These are phyloP conservation scores for Pseudonitzschia pungens DNA, from an alignment of 108 stramenopile genomes.

Conservation along the genomic window DNA sequence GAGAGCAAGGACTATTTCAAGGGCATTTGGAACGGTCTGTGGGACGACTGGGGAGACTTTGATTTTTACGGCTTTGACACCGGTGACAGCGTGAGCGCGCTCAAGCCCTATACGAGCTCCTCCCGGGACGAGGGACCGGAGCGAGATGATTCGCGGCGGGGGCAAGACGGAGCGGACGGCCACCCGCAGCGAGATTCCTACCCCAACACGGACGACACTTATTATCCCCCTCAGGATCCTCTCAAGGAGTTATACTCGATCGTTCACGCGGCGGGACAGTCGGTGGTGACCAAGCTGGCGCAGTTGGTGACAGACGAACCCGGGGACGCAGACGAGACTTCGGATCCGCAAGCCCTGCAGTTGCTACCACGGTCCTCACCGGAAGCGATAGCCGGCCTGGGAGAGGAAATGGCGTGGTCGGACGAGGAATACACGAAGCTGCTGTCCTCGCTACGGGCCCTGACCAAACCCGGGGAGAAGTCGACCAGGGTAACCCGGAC, in stretches of 20 bases:
- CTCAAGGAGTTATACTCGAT: background rate
- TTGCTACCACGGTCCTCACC: background rate
- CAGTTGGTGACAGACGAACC: constrained; percentile 6
- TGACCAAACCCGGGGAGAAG: background rate
- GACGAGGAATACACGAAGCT: background rate
- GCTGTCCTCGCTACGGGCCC: background rate
- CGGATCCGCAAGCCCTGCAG: no score
- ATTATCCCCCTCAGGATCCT: constrained; percentile 11
- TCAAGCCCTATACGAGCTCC: constrained; percentile 5
- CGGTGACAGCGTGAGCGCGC: background rate
- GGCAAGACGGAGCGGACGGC: no score
- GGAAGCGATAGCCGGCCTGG: background rate
- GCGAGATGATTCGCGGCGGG: no score
- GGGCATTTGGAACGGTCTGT: background rate
- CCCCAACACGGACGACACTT: background rate
- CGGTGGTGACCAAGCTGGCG: background rate
- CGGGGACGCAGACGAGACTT: constrained; percentile 4
- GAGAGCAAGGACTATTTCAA: constrained; percentile 11
- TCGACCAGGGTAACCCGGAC: background rate
- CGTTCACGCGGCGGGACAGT: constrained; percentile 2
- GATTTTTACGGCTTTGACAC: background rate
- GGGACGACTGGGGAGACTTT: constrained; percentile 6
- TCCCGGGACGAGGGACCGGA: no score
- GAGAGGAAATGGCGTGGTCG: constrained; percentile 8
- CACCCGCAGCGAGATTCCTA: no score